Conservation (phyloP, 2,329 filamentous ascomycete species). For the Aspergillus candidus region DNA sequence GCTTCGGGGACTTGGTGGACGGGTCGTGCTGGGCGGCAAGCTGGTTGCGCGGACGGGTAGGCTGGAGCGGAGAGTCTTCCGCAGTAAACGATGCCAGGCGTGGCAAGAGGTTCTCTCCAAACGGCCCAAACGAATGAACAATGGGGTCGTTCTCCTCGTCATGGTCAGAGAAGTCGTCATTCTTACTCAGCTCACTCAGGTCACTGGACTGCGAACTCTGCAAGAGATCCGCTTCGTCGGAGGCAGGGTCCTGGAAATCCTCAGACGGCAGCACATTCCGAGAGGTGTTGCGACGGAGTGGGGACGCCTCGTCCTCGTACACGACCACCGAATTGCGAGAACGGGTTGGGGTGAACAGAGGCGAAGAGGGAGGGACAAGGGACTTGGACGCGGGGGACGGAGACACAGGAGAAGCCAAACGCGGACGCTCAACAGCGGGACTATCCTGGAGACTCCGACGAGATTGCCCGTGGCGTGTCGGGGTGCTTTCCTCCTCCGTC, state of each 20-base stretch:
- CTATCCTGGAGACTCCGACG: conserved; percentile 31
- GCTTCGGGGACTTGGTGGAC: conserved; percentile 25
- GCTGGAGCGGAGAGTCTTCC: conserved; percentile 55
- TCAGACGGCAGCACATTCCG: conserved; percentile 24
- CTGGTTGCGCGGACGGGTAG: conserved; percentile 27
- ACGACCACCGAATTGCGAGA: conserved; percentile 49
- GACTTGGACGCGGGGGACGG: conserved; percentile 53
- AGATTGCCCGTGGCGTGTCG: conserved; percentile 27
- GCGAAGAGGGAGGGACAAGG: conserved; percentile 37
- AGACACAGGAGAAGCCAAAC: conserved; percentile 72
- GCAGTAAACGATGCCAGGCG: conserved; percentile 73
- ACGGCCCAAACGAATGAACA: conserved; percentile 85
- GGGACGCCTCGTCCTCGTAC: conserved; percentile 64
- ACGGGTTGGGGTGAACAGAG: conserved; percentile 40
- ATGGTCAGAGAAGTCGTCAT: conserved; percentile 66
- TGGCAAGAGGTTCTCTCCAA: conserved; percentile 76
- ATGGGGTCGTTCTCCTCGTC: conserved; percentile 94
- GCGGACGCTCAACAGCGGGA: conserved; percentile 53
- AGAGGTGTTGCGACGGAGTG: conserved; percentile 42
- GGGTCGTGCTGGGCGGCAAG: conserved; percentile 28
- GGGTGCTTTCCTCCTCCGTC: conserved; percentile 52
- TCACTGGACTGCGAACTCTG: conserved; percentile 30
- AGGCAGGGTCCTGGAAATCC: conserved; percentile 28
- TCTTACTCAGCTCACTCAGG: conserved; percentile 32
- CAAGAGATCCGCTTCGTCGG: conserved; percentile 23